These are phyloP conservation scores for Triangularia setosa DNA, from an alignment of 2,329 filamentous ascomycete species.

Conservation along the genomic window DNA sequence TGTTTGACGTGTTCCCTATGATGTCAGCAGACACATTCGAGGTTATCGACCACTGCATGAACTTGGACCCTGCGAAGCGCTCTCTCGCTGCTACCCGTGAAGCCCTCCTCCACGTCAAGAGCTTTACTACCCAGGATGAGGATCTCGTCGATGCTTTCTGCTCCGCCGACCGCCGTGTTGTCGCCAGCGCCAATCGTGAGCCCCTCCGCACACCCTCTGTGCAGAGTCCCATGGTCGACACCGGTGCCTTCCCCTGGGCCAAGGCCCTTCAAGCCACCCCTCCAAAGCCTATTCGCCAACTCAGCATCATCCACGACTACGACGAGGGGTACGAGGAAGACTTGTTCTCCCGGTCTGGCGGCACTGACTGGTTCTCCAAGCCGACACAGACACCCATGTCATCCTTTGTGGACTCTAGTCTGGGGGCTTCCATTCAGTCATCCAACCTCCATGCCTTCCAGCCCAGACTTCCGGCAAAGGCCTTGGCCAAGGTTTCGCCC, in stretches of 20 bases:
- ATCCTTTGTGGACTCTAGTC: constrained; percentile 77
- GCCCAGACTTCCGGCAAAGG: constrained; percentile 41
- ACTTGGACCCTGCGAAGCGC: constrained; percentile 83
- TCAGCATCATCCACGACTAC: constrained; percentile 75
- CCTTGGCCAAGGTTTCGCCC: constrained; percentile 51
- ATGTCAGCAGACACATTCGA: constrained; percentile 99
- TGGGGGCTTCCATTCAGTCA: constrained; percentile 78
- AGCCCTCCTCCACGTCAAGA: constrained; percentile 73
- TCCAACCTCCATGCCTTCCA: constrained; percentile 47
- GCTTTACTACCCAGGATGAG: constrained; percentile 93
- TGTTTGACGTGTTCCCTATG: constrained; percentile 96
- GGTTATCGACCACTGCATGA: constrained; percentile 85
- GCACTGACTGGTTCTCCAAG: constrained; percentile 73
- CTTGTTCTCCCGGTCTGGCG: constrained; percentile 75
- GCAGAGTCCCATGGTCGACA: constrained; percentile 77
- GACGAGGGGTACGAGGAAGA: constrained; percentile 79
- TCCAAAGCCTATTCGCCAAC: constrained; percentile 68
- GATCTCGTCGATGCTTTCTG: constrained; percentile 83
- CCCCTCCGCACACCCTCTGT: constrained; percentile 93
- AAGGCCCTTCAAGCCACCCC: constrained; percentile 79
- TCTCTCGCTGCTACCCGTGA: constrained; percentile 75
- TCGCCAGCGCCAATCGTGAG: constrained; percentile 86
- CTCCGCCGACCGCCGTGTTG: constrained; percentile 69
- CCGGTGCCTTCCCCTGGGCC: constrained; percentile 89
- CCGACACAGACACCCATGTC: constrained; percentile 73